Evolutionary conservation across 345 rosid species (phyloP), one percentile per base, ranked within the genome.

Genomic region (Boechera stricta): DNA sequence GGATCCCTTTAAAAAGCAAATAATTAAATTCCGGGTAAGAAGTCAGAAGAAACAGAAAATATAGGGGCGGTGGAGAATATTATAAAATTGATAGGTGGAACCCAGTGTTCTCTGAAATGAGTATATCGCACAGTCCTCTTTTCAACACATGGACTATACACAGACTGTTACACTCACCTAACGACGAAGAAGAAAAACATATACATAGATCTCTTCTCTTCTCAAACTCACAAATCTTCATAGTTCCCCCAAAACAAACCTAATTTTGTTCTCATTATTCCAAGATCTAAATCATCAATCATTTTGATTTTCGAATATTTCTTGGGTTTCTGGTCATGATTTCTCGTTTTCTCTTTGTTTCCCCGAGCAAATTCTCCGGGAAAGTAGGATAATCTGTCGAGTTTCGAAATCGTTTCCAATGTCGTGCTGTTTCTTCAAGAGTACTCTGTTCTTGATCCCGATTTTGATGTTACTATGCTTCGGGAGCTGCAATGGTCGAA

Each of bases 401-500:
- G 29, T n/a, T 59, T 38, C 29, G 6, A 57, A 24, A 28, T 8
- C 29, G 44, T 36, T 70, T 35, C 29, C 79, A 77, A 86, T 84
- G 88, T 69, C 72, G 67, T 56, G 6, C 8, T 72, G 51, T 72
- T 77, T 77, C 79, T 74, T 66, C 63, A 85, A 80, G 48, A 47
- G 69, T 16, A 2, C 80, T 36, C 21, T 79, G 32, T 66, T 84
- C 74, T 76, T 85, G 79, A 45, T 87, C 60, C 38, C 76, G 67
- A 65, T 81, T 67, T 77, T 55, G 77, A 74, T 71, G 21, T 24
- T 84, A 49, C 76, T 81, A 33, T 73, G 72, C 67, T 73, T 21
- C 24, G 49, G 47, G 53, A 77, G 72, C 77, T 78, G 83, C 80
- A 49, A 82, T 74, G 88, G 68, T 62, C 77, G 87, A 71, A 83